Base-by-base conservation (phyloP, 768 basidiomycete genomes). In the Lentinula lateritia region DNA sequence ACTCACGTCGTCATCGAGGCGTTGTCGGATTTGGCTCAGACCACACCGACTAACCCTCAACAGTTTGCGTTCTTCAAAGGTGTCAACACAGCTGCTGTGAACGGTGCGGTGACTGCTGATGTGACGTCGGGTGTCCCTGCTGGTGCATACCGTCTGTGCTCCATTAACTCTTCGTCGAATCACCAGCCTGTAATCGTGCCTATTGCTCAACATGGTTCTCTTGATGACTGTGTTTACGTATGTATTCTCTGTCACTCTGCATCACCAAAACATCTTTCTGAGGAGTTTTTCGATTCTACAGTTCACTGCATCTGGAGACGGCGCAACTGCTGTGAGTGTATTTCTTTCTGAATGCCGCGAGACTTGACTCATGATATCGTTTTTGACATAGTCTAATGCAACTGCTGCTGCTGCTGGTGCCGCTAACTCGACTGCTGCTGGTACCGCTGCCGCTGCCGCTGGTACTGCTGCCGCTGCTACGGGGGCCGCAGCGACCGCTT, bases 1-100 rank as follows among this genome's bases (percentile, higher is more conserved):
- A 75, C 77, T 16, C 88, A 90, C 66, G 71, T 88, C 66, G 85
- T 86, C 46, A 74, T 89, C 58, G 80, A 89, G 71, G 61, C 70
- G 56, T 73, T 90, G 61, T 62, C 68, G 15, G 74, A 79, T 12
- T 71, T 88, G 58, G 72, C 72, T 41, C 76, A 82, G 64, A 83
- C 85, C 12, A 74, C 70, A 0, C 76, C 82, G 1, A 77, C 76
- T 13, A 71, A 87, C 70, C 79, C 83, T 15, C 74, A 66, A 32
- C 69, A 74, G 35, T 88, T 88, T 61, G 79, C 79, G 10, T 88
- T 83, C 72, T 89, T 88, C 59, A 79, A 76, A 68, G 78, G 77
- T 42, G 62, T 88, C 66, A 85, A 83, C 68, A 66, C 62, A 9
- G 74, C 75, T 1, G 77, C 83, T 13, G 71, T 71, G 38, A 71